Percentiles rank a stretch among this genome's conserved stretches.
These are phyloP conservation scores for Aspergillus sclerotioniger DNA, from an alignment of 495 filamentous ascomycete species.

Conservation along the genomic window DNA sequence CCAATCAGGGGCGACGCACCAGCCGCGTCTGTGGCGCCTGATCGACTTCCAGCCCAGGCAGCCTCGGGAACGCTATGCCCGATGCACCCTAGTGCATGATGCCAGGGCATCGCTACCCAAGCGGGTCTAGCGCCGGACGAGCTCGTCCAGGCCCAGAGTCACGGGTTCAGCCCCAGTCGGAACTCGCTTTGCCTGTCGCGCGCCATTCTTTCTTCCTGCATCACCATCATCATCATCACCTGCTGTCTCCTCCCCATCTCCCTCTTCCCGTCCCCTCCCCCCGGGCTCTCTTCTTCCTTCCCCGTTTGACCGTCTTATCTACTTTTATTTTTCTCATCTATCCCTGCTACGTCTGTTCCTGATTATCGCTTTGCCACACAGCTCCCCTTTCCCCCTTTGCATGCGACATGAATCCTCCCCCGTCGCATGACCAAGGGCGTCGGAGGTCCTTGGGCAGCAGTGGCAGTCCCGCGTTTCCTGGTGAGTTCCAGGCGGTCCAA, in stretches of 20 bases:
- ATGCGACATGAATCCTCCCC: constrained; percentile 38
- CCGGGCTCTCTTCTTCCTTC: neutral
- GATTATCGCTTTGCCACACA: neutral
- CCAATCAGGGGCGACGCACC: constrained; percentile 19
- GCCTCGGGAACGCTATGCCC: constrained; percentile 41
- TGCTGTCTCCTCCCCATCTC: neutral
- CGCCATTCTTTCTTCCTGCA: constrained; percentile 14
- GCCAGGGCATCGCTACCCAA: constrained; percentile 21
- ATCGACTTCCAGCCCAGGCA: constrained; percentile 33
- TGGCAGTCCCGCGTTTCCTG: constrained; percentile 36
- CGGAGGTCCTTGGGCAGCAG: constrained; percentile 38
- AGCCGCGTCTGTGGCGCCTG: constrained; percentile 29
- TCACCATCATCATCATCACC: constrained; percentile 8
- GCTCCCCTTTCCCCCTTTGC: constrained; percentile 8
- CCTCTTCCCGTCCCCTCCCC: neutral
- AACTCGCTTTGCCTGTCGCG: constrained; percentile 13
- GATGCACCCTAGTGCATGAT: constrained; percentile 16
- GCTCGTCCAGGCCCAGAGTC: constrained; percentile 38
- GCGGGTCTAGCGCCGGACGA: constrained; percentile 30
- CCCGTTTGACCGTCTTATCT: neutral
- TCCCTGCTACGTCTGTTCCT: constrained; percentile 13
- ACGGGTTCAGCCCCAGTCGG: constrained; percentile 36
- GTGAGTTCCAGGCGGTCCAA: constrained; percentile 32
- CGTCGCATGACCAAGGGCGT: constrained; percentile 31
- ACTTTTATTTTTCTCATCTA: neutral